phyloP scores from a whole-genome alignment of 139 green algal genomes.

The Spirogloea muscicola region DNA sequence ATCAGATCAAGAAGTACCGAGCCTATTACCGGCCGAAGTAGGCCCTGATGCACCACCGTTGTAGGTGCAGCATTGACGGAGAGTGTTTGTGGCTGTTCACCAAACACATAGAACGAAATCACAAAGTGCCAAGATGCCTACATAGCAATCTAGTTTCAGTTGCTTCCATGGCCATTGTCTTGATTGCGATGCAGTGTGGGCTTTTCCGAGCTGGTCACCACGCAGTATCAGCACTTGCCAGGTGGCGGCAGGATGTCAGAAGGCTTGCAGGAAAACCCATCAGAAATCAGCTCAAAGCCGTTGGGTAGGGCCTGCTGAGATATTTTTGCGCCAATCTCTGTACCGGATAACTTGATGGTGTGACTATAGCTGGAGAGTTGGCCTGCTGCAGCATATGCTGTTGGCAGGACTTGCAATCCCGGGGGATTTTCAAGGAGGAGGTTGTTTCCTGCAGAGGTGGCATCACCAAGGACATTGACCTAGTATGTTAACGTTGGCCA shows the following conservation, averaged over 20 bases:
- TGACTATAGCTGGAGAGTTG: neutral
- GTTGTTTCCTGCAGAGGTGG: constrained; percentile 9
- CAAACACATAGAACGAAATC: too few species aligned
- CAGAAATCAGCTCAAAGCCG: neutral
- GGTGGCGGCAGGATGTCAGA: neutral
- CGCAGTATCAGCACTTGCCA: neutral
- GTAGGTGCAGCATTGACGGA: too few species aligned
- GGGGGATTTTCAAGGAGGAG: neutral
- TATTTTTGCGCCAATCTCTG: constrained; percentile 20
- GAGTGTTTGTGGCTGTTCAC: too few species aligned
- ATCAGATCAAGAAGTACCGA: too few species aligned
- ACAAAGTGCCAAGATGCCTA: neutral
- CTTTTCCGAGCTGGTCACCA: neutral
- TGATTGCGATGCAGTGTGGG: neutral
- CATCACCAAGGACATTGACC: too few species aligned
- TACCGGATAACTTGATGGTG: neutral
- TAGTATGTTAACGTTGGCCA: too few species aligned
- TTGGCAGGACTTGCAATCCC: neutral
- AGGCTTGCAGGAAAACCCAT: constrained; percentile 1
- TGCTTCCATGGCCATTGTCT: neutral
- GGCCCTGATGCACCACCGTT: too few species aligned
- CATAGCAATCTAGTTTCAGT: neutral
- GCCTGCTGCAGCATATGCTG: neutral
- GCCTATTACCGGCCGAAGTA: too few species aligned
- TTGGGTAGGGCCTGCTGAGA: neutral